A percentile compares a stretch with the other conserved stretches of the same genome.
phyloP scores from a whole-genome alignment of 164 flowering plant genomes.

The Cinnamomum chago region DNA sequence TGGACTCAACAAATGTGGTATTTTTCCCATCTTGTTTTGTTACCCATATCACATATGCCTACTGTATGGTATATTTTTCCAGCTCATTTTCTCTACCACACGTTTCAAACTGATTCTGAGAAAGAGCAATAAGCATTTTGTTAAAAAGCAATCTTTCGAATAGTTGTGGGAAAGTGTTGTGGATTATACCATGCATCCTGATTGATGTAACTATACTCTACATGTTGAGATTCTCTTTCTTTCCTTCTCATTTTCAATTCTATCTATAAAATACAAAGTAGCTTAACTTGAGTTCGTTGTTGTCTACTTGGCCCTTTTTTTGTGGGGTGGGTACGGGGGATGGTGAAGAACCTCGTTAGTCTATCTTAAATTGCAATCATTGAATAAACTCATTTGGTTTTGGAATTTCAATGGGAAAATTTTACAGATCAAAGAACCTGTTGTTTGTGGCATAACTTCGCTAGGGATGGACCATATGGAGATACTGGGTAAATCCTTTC shows the following conservation, averaged over 20 bases:
- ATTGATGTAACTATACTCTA: too few relatives aligned
- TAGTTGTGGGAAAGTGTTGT: too few relatives aligned
- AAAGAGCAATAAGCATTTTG: neutral
- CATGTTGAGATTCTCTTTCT: too few relatives aligned
- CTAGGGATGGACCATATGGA: slow-evolving; percentile 91
- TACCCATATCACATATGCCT: neutral
- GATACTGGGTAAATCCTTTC: slow-evolving; percentile 42
- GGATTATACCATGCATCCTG: too few relatives aligned
- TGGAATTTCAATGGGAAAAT: slow-evolving; percentile 12
- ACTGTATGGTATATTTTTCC: neutral
- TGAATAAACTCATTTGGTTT: slow-evolving; percentile 1
- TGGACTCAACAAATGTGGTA: slow-evolving; percentile 95
- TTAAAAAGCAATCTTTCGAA: neutral
- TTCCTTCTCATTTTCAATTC: too few relatives aligned
- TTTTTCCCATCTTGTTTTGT: neutral
- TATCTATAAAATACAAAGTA: neutral
- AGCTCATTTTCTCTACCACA: neutral
- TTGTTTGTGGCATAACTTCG: slow-evolving; percentile 83
- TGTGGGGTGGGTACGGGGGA: neutral
- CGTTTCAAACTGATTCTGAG: neutral
- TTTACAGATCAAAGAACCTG: slow-evolving; percentile 71
- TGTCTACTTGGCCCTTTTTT: neutral
- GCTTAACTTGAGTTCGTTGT: neutral
- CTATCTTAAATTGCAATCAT: neutral
- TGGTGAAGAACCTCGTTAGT: too few relatives aligned